Evolutionary conservation across 306 rosid species (phyloP).

Genomic region (Cucurbita argyrosperma): DNA sequence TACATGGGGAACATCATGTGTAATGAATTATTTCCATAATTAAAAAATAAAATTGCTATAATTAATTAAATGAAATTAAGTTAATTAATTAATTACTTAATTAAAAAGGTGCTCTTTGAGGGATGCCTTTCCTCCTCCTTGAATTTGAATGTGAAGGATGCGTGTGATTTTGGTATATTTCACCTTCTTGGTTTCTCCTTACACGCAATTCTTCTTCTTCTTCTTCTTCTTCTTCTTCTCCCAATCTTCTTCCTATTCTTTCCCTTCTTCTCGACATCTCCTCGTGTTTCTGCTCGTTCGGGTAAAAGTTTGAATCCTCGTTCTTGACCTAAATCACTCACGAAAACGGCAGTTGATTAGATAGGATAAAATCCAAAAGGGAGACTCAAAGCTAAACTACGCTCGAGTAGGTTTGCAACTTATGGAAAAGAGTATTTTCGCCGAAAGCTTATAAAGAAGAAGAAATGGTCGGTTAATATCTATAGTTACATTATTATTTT

Average conservation of each 20-base stretch:
- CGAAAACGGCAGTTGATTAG: neutral
- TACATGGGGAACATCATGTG: neutral
- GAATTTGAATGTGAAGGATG: constrained; percentile 6
- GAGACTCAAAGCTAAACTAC: neutral
- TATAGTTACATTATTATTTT: neutral
- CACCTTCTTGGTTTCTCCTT: neutral
- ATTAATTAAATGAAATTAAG: neutral
- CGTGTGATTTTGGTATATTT: constrained; percentile 4
- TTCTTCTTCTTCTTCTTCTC: neutral
- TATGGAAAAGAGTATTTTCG: too few species aligned
- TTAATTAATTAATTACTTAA: neutral
- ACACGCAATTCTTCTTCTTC: neutral
- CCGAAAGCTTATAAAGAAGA: too few species aligned
- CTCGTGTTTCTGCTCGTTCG: neutral
- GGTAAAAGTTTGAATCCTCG: neutral
- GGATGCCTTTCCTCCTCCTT: constrained; percentile 12
- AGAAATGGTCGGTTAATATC: neutral
- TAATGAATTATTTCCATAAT: neutral
- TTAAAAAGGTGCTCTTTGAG: constrained; percentile 9
- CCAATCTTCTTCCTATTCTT: neutral
- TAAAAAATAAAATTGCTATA: neutral
- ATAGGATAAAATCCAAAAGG: fast-evolving
- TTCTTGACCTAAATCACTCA: neutral
- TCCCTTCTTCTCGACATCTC: neutral
- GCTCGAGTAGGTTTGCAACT: too few species aligned